Evolutionary conservation across 192 early-diverging fungal species (phyloP).

Genomic region (Coemansia sp.): DNA sequence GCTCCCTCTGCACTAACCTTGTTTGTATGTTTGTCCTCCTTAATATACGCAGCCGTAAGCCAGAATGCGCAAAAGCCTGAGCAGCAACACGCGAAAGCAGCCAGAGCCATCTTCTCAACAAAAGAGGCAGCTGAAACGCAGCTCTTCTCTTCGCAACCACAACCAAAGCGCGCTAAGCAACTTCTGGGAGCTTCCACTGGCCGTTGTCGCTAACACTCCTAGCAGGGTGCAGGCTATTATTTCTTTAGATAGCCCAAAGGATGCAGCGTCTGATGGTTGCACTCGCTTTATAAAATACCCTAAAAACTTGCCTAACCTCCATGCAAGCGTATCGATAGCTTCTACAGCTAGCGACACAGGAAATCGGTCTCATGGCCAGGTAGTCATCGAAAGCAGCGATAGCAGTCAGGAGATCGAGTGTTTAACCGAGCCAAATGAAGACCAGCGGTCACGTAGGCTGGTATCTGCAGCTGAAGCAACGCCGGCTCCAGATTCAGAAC

Average conservation of each 20-base stretch:
- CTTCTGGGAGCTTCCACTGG: slow-evolving; percentile 15
- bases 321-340: neutral
- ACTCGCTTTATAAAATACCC: slow-evolving; percentile 2
- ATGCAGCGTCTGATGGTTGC: neutral
- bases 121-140: slow-evolving; percentile 3
- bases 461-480: neutral
- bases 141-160: neutral
- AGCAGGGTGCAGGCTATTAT: slow-evolving; percentile 11
- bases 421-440: neutral
- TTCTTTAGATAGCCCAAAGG: neutral
- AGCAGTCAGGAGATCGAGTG: neutral
- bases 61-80: slow-evolving; percentile 16
- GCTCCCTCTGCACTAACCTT: neutral
- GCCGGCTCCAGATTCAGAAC: neutral
- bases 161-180: slow-evolving; percentile 13
- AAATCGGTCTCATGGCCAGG: neutral
- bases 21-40: neutral
- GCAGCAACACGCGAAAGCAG: slow-evolving; percentile 1
- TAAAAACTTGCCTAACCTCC: neutral
- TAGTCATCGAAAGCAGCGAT: neutral
- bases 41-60: neutral
- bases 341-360: neutral
- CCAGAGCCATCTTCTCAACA: neutral
- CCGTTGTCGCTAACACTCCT: neutral
- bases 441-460: neutral